A percentile compares a stretch with the other conserved stretches of the same genome.
These are phyloP conservation scores for apple (Malus domestica) DNA, from an alignment of 306 rosid genomes.

Conservation along the genomic window DNA sequence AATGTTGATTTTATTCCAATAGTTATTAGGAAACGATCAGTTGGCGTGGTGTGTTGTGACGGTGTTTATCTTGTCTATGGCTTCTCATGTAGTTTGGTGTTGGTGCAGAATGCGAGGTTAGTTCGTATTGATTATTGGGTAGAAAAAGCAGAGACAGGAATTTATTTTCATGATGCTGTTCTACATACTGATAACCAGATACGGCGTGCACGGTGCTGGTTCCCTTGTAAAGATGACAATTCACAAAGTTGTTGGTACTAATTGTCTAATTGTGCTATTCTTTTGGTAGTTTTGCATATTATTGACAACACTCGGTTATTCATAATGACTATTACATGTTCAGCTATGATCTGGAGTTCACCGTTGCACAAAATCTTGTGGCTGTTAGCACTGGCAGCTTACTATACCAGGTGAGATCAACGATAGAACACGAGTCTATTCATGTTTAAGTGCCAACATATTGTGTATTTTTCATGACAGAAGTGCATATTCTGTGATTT, in stretches of 20 bases:
- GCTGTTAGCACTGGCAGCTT: slow-evolving; percentile 89
- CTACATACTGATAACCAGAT: slow-evolving; percentile 84
- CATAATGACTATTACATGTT: slow-evolving; percentile 20
- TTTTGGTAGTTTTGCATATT: not conserved
- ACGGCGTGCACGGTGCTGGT: slow-evolving; percentile 92
- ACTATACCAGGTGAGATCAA: slow-evolving; percentile 70
- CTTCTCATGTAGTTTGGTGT: slow-evolving; percentile 69
- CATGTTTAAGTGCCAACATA: slow-evolving; percentile 13
- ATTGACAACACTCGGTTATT: not conserved
- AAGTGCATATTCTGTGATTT: not conserved
- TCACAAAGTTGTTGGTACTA: slow-evolving; percentile 80
- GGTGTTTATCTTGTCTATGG: slow-evolving; percentile 37
- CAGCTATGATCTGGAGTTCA: slow-evolving; percentile 95
- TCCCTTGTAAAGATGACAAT: slow-evolving; percentile 88
- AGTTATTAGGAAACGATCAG: not conserved
- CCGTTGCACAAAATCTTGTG: slow-evolving; percentile 78
- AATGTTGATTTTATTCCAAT: not conserved
- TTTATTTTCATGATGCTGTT: slow-evolving; percentile 50
- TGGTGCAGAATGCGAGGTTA: slow-evolving; percentile 87
- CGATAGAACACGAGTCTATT: not conserved
- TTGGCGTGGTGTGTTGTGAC: slow-evolving; percentile 19
- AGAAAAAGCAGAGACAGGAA: slow-evolving; percentile 77
- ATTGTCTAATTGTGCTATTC: not conserved
- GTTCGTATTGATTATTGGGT: slow-evolving; percentile 86
- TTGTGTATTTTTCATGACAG: not conserved